phyloP scores from a whole-genome alignment of 495 filamentous ascomycete species.

The Aspergillus sparsus region DNA sequence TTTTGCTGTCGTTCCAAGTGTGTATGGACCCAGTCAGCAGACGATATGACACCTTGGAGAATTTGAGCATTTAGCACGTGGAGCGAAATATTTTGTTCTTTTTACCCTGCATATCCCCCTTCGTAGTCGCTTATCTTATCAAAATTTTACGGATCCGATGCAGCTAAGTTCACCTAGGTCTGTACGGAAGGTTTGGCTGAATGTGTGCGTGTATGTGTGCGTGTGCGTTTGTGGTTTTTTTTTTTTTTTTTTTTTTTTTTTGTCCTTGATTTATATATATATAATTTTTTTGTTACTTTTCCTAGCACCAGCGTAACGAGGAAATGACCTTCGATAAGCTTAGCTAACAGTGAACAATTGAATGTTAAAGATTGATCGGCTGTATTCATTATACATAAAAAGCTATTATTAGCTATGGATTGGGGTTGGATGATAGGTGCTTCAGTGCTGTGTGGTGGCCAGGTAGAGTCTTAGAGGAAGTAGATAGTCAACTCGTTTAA shows the following conservation, averaged over 20 bases:
- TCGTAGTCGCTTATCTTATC: constrained; percentile 20
- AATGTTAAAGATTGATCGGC: too few species aligned
- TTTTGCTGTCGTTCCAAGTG: background rate
- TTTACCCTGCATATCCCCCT: constrained; percentile 34
- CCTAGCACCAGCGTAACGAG: constrained; percentile 12
- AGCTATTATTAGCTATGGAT: too few species aligned
- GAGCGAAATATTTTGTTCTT: constrained; percentile 39
- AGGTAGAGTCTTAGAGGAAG: too few species aligned
- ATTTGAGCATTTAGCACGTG: constrained; percentile 49
- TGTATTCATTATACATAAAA: too few species aligned
- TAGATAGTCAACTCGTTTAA: too few species aligned
- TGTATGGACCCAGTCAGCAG: constrained; percentile 21
- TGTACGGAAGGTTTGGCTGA: constrained; percentile 15
- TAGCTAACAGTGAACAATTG: constrained; percentile 7
- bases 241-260: constrained; percentile 1
- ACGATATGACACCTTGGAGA: constrained; percentile 32
- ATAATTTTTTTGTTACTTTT: background rate
- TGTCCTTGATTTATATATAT: background rate
- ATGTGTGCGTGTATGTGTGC: background rate
- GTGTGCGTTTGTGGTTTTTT: background rate
- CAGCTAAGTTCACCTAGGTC: constrained; percentile 18
- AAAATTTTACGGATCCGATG: constrained; percentile 12
- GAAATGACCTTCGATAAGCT: constrained; percentile 15
- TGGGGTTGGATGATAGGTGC: too few species aligned
- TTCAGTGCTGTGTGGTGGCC: too few species aligned